These are phyloP conservation scores for Flagelloscypha sp. DNA, from an alignment of 768 basidiomycete genomes.

Conservation along the genomic window DNA sequence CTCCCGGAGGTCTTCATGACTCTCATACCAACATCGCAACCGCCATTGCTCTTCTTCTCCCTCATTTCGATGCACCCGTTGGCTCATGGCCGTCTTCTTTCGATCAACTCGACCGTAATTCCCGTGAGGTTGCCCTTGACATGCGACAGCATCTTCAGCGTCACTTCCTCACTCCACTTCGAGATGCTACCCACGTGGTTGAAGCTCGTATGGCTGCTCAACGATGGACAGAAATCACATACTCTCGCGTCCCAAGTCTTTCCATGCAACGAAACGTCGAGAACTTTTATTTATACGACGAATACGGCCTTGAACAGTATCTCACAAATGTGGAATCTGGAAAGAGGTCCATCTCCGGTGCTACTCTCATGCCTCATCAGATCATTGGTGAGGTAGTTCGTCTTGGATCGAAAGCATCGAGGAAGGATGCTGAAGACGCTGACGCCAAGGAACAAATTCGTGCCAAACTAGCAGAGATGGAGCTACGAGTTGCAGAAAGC, in stretches of 20 bases:
- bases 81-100: constrained; percentile 22
- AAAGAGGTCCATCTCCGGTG: constrained; percentile 50
- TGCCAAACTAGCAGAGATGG: constrained; percentile 23
- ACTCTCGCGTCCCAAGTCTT: constrained; percentile 49
- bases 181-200: constrained; percentile 35
- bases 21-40: constrained; percentile 56
- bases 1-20: constrained; percentile 51
- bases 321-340: constrained; percentile 49
- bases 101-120: constrained; percentile 12
- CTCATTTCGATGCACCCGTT: constrained; percentile 23
- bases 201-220: constrained; percentile 58
- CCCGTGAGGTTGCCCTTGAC: constrained; percentile 25
- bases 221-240: constrained; percentile 49
- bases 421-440: no score
- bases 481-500: constrained; percentile 43
- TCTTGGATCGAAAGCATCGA: no score
- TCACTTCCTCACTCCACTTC: constrained; percentile 51
- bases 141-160: constrained; percentile 53
- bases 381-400: constrained; percentile 35
- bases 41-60: constrained; percentile 49
- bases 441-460: no score
- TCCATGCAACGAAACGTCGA: constrained; percentile 55
- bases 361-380: constrained; percentile 59
- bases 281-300: constrained; percentile 51
- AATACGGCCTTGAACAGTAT: constrained; percentile 49